Evolutionary conservation across 805 yeast species (phyloP).

Genomic region (Cyberlindnera misumaiensis): DNA sequence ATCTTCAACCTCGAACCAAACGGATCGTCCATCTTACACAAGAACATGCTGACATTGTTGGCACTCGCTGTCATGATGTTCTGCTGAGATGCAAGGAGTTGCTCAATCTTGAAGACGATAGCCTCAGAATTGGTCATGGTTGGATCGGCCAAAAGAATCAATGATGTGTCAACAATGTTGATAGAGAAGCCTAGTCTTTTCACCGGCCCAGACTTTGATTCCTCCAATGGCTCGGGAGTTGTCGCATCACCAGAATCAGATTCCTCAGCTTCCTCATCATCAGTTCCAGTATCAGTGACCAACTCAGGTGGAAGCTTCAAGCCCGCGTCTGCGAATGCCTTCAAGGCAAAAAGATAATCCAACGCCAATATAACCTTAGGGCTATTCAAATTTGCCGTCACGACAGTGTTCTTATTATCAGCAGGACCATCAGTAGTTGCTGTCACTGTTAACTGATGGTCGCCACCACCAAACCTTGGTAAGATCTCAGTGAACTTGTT

Average conservation of each 20-base stretch:
- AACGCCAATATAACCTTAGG: constrained; percentile 79
- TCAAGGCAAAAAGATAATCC: constrained; percentile 77
- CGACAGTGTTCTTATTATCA: constrained; percentile 36
- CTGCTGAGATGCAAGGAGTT: constrained; percentile 63
- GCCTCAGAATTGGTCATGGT: constrained; percentile 69
- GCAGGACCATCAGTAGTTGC: constrained; percentile 37
- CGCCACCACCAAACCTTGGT: constrained; percentile 57
- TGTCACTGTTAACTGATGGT: constrained; percentile 64
- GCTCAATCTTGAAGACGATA: constrained; percentile 81
- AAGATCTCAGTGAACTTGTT: constrained; percentile 77
- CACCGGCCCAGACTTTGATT: constrained; percentile 1
- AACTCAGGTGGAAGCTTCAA: constrained; percentile 19
- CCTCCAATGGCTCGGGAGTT: constrained; percentile 6
- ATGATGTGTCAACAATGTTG: constrained; percentile 69
- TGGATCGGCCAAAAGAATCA: constrained; percentile 78
- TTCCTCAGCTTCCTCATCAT: neutral
- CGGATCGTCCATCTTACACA: constrained; percentile 64
- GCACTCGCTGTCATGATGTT: constrained; percentile 60
- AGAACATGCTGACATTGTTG: constrained; percentile 78
- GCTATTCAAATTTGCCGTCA: constrained; percentile 63
- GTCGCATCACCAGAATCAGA: constrained; percentile 2
- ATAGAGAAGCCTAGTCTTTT: constrained; percentile 45
- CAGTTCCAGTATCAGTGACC: neutral
- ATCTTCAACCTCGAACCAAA: constrained; percentile 63
- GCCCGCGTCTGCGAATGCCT: constrained; percentile 51